Conservation (phyloP, 139 green algal species). For the Closterium sp. region DNA sequence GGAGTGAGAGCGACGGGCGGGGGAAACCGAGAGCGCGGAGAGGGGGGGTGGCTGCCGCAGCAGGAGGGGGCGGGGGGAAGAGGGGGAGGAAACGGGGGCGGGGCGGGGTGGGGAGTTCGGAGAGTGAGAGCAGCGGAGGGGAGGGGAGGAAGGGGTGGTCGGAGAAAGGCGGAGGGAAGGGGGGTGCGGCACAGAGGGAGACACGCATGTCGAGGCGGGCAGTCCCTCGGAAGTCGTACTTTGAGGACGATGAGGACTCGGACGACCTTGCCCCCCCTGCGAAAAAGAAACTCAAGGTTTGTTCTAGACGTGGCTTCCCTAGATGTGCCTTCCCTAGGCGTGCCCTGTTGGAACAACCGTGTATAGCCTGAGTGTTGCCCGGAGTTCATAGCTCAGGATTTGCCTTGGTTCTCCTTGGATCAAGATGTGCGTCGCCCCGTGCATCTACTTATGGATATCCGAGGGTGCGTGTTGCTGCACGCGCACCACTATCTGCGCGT, state of each 20-base stretch:
- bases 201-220: slow-evolving; percentile 20
- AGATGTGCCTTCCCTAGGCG: not conserved
- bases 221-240: slow-evolving; percentile 43
- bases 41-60: not conserved
- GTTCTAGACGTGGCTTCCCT: too few relatives aligned
- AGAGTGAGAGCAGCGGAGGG: not conserved
- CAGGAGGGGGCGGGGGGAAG: not conserved
- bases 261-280: slow-evolving; percentile 23
- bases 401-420: too few relatives aligned
- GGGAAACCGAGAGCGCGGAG: not conserved
- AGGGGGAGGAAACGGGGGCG: not conserved
- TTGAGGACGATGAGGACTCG: slow-evolving; percentile 45
- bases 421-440: too few relatives aligned
- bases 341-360: too few relatives aligned
- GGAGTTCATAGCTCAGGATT: too few relatives aligned
- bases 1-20: not conserved
- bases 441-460: too few relatives aligned
- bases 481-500: not conserved
- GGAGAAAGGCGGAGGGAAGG: slow-evolving; percentile 5
- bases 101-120: not conserved
- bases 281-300: slow-evolving; percentile 20
- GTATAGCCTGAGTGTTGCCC: too few relatives aligned
- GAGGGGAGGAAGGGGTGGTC: slow-evolving; percentile 11
- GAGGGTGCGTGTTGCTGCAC: not conserved
- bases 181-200: slow-evolving; percentile 15